Percentiles rank a stretch among this genome's conserved stretches.
Evolutionary conservation across 345 rosid genomes (phyloP).

Genomic region (Psidium guajava): DNA sequence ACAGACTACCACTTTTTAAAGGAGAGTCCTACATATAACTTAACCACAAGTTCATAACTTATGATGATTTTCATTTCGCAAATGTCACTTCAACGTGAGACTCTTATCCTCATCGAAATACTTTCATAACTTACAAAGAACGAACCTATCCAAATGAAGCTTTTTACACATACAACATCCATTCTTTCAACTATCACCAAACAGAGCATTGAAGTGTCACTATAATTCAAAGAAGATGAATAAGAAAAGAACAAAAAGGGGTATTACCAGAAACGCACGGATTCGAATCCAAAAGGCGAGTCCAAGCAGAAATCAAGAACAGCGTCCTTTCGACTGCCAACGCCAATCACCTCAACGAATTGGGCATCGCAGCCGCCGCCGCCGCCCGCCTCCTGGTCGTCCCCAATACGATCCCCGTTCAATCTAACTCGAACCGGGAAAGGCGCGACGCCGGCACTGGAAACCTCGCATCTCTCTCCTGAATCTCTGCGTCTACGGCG

Average conservation of each 20-base stretch:
- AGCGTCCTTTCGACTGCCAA: slow-evolving; percentile 78
- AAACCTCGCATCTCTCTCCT: background rate
- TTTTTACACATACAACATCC: background rate
- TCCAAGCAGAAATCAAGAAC: slow-evolving; percentile 64
- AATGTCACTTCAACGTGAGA: background rate
- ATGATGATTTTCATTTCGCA: background rate
- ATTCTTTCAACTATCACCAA: background rate
- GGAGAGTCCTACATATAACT: background rate
- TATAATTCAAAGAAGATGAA: background rate
- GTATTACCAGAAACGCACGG: slow-evolving; percentile 72
- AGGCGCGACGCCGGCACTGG: background rate
- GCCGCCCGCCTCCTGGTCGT: background rate
- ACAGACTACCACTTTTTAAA: background rate
- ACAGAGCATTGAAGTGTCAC: background rate
- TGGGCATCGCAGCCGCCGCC: slow-evolving; percentile 5
- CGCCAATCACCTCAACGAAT: slow-evolving; percentile 53
- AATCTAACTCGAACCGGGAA: background rate
- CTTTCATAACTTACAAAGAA: background rate
- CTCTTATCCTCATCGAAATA: background rate
- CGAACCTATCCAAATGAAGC: background rate
- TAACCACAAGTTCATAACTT: background rate
- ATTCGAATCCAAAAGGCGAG: slow-evolving; percentile 46
- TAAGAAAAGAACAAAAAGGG: background rate
- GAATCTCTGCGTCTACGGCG: background rate
- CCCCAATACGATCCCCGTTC: background rate